Evolutionary conservation across 169 alveolate genomes (phyloP), one percentile per base, ranked within the genome.

Genomic region (Cryptosporidium viatorum): DNA sequence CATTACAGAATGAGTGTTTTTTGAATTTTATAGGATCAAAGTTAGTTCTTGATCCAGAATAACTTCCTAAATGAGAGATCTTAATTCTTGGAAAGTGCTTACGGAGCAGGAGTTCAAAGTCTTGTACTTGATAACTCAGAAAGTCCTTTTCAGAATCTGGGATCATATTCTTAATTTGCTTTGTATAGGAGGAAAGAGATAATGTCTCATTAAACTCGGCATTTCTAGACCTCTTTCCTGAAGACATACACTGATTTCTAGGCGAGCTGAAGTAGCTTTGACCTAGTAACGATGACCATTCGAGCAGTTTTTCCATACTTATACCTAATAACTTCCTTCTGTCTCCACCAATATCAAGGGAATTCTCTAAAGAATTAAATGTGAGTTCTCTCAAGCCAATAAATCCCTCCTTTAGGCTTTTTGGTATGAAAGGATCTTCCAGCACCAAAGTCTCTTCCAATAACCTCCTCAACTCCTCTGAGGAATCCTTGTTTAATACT

Each of bases 381-480:
- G 21, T 50, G 8, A 71, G 51, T 51, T 58, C n/a, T 9, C 75
- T 80, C 29, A 80, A 1, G 1, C 23, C 23, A 18, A 59, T 21
- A 29, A 80, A 80, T 21, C 71, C 65, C 31, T 35, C 52, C 35
- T 33, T 60, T 16, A 80, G n/a, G 9, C 55, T 33, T 4, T 62
- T 67, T 23, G 89, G 62, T 31, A 62, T 60, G 16, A 62, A 45
- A 9, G 89, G 89, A 29, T 80, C 89, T 41, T 43, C 75, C n/a
- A 80, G 33, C 14, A 80, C 12, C 18, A 59, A 41, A 33, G 74
- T 62, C 41, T 35, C 21, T 12, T 59, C 52, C n/a, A 80, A 21
- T 21, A 80, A 45, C 33, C 70, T 51, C 5, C 26, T 62, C 0
- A 80, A 9, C 48, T 80, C 75, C 26, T 10, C 67, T 16, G 23